A percentile compares a stretch with the other conserved stretches of the same genome.
Conservation (phyloP, 345 rosid genomes). For the Corymbia maculata region DNA sequence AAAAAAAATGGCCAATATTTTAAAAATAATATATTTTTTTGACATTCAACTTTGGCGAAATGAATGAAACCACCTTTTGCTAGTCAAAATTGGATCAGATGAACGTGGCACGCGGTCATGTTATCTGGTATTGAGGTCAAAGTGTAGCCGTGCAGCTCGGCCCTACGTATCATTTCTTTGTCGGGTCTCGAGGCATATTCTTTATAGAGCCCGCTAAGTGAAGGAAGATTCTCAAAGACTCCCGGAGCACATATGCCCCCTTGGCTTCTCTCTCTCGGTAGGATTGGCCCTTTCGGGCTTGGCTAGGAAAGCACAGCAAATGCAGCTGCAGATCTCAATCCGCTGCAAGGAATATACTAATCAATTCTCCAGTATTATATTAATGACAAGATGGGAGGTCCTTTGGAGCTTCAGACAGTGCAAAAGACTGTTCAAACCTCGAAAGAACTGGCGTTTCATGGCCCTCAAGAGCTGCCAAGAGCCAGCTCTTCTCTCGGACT, state of each 20-base stretch:
- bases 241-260: neutral
- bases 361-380: too few species aligned
- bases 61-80: too few species aligned
- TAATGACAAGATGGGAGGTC: neutral
- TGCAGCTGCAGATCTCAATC: neutral
- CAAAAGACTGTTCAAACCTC: neutral
- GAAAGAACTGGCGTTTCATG: neutral
- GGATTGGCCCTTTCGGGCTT: neutral
- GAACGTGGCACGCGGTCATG: neutral
- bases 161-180: neutral
- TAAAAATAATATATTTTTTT: too few species aligned
- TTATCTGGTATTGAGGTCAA: neutral
- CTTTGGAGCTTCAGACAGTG: neutral
- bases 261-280: neutral
- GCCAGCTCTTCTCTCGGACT: neutral
- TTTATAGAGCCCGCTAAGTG: neutral
- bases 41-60: too few species aligned
- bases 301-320: neutral
- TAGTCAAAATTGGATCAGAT: neutral
- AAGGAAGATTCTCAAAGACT: neutral
- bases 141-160: neutral
- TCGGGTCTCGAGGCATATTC: neutral
- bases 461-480: neutral
- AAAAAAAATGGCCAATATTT: too few species aligned
- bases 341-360: neutral